Conservation (phyloP, 2,329 filamentous ascomycete species). For the Microsporum ferrugineum region DNA sequence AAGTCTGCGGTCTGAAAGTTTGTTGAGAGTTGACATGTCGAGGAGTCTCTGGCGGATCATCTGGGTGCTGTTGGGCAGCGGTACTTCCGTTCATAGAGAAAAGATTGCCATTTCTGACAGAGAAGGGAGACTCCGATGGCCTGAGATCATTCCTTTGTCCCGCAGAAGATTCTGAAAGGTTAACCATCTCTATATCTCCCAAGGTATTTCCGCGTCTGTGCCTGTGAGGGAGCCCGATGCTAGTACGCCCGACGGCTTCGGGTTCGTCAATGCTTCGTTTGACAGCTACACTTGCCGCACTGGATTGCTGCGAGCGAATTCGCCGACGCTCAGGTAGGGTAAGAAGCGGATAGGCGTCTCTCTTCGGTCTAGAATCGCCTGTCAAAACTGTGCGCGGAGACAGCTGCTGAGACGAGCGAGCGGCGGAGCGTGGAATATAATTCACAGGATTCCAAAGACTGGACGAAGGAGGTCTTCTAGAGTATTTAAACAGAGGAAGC, state of each 20-base stretch:
- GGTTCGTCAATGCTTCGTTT: constrained; percentile 37
- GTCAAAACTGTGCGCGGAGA: constrained; percentile 23
- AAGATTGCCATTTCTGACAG: constrained; percentile 2
- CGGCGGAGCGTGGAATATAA: constrained; percentile 44
- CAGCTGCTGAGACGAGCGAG: constrained; percentile 29
- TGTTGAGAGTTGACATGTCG: constrained; percentile 31
- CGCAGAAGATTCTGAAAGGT: constrained; percentile 18
- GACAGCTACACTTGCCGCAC: constrained; percentile 37
- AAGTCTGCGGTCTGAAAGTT: constrained; percentile 32
- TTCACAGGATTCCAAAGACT: constrained; percentile 53
- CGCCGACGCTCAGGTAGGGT: constrained; percentile 47
- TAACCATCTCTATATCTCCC: constrained; percentile 13
- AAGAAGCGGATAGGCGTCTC: constrained; percentile 45
- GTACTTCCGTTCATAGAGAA: not conserved
- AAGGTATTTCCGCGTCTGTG: constrained; percentile 28
- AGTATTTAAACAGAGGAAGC: not conserved
- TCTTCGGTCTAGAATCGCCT: constrained; percentile 13
- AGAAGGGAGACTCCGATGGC: constrained; percentile 17
- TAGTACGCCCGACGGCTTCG: constrained; percentile 39
- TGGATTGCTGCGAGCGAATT: constrained; percentile 38
- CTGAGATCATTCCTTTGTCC: constrained; percentile 19
- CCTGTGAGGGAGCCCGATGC: constrained; percentile 40
- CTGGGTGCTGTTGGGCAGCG: constrained; percentile 2
- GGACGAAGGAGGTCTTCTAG: constrained; percentile 33
- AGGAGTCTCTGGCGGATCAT: constrained; percentile 20